Evolutionary conservation across 371 early-diverging fungal species (phyloP).

Genomic region (Mortierella sp.): DNA sequence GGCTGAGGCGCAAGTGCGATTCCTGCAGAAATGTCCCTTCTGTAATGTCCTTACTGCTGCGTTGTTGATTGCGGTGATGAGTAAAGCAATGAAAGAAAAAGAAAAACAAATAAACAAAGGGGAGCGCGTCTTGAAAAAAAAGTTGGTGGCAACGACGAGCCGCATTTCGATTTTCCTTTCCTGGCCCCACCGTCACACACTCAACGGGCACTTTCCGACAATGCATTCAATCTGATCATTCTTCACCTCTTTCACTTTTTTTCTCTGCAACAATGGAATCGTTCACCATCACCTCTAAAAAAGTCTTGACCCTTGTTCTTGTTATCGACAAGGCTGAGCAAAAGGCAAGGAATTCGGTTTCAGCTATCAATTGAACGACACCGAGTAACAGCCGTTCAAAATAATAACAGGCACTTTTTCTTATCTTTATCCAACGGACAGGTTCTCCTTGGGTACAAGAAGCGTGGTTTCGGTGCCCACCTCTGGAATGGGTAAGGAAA

Average conservation of each 20-base stretch:
- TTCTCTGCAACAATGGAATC: slow-evolving; percentile 25
- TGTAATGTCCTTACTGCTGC: not conserved
- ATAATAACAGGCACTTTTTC: not conserved
- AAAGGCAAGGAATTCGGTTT: slow-evolving; percentile 13
- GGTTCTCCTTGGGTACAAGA: slow-evolving; percentile 82
- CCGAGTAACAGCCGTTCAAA: not conserved
- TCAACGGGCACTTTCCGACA: too few species aligned
- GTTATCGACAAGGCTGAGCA: slow-evolving; percentile 48
- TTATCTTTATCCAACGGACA: slow-evolving; percentile 32
- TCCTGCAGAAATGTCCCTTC: not conserved
- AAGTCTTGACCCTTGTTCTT: slow-evolving; percentile 50
- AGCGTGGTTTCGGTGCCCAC: slow-evolving; percentile 80
- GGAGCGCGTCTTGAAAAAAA: not conserved
- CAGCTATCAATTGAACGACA: not conserved
- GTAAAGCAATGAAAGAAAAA: not conserved
- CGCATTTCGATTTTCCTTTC: not conserved
- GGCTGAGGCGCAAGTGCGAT: not conserved
- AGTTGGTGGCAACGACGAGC: slow-evolving; percentile 8
- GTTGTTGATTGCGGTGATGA: not conserved
- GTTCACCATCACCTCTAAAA: slow-evolving; percentile 43
- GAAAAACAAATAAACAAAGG: not conserved
- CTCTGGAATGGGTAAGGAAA: slow-evolving; percentile 71
- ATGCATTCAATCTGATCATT: slow-evolving; percentile 1
- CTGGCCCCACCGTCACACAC: not conserved
- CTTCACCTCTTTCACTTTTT: not conserved